A percentile compares a stretch with the other conserved stretches of the same genome.
phyloP scores from a whole-genome alignment of 129 eudicot species.

The Flaveria robusta region DNA sequence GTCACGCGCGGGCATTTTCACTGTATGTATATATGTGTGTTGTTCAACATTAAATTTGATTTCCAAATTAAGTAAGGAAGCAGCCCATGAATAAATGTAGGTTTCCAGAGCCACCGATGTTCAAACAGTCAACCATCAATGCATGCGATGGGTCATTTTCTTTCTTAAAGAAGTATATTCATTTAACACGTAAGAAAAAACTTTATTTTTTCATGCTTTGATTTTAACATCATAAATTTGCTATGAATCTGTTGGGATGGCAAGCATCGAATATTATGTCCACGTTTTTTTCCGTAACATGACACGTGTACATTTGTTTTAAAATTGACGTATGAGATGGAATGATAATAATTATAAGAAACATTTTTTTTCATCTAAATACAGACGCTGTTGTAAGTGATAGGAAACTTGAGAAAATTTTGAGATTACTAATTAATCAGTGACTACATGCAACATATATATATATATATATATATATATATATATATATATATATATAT shows the following conservation, averaged over 20 bases:
- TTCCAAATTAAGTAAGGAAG: not conserved
- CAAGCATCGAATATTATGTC: conserved; percentile 13
- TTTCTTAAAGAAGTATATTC: not conserved
- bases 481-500: too few species aligned
- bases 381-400: too few species aligned
- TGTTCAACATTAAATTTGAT: not conserved
- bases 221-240: not conserved
- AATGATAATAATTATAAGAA: too few species aligned
- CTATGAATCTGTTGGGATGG: conserved; percentile 11
- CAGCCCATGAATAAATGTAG: not conserved
- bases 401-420: too few species aligned
- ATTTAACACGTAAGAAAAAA: conserved; percentile 1
- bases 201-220: conserved; percentile 22
- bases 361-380: too few species aligned
- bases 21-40: not conserved
- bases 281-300: conserved; percentile 9
- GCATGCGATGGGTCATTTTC: not conserved
- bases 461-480: too few species aligned
- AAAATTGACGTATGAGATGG: too few species aligned
- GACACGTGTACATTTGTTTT: too few species aligned
- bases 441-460: too few species aligned
- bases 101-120: not conserved
- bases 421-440: too few species aligned
- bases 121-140: not conserved
- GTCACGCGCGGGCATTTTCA: too few species aligned